phyloP scores from a whole-genome alignment of 1,139 yeast genomes.

The Magnusiomyces fungicola region DNA sequence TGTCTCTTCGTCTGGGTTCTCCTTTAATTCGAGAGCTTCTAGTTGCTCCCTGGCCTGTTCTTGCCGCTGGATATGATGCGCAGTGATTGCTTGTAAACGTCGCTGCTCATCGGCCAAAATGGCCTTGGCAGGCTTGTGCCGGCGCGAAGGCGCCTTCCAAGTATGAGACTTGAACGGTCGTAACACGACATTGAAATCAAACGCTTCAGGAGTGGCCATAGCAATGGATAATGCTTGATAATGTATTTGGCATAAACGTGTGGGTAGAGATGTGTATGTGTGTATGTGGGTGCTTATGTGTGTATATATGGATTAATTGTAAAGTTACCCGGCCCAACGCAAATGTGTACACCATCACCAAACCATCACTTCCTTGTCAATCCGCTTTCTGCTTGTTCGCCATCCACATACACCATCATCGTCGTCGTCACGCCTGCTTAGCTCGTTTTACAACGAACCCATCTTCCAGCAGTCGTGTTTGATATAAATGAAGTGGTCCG shows the following conservation, averaged over 20 bases:
- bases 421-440: no score
- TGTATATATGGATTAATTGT: no score
- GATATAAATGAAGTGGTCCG: no score
- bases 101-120: conserved; percentile 70
- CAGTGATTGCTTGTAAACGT: conserved; percentile 33
- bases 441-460: no score
- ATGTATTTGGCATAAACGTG: background rate
- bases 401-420: no score
- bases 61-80: conserved; percentile 5
- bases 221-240: background rate
- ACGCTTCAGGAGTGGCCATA: background rate
- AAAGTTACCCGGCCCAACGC: no score
- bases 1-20: background rate
- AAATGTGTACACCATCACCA: no score
- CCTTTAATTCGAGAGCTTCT: conserved; percentile 3
- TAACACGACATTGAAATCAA: conserved; percentile 10
- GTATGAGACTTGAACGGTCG: conserved; percentile 49
- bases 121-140: conserved; percentile 74
- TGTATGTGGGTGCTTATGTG: no score
- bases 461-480: no score
- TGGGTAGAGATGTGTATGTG: background rate
- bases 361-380: no score
- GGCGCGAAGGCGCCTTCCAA: conserved; percentile 46
- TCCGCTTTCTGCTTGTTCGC: no score
- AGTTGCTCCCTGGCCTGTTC: conserved; percentile 27